Evolutionary conservation across 495 filamentous ascomycete species (phyloP).

Genomic region (Massariosphaeria phaeospora): DNA sequence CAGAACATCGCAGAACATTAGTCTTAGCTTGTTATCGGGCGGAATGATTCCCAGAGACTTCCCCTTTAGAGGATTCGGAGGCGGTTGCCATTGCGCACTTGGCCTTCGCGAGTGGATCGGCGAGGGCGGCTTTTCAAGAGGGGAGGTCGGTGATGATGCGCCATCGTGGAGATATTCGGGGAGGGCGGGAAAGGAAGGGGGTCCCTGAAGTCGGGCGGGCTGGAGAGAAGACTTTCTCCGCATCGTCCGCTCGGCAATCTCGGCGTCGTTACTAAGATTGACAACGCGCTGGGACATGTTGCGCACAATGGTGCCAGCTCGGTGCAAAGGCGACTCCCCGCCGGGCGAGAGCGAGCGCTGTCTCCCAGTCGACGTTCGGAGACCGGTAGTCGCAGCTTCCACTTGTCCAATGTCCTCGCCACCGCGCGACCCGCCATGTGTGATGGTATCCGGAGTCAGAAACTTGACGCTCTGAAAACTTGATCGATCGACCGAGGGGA

Average conservation of each 20-base stretch:
- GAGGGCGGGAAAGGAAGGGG: constrained; percentile 55
- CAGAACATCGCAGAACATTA: constrained; percentile 76
- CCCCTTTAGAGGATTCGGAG: constrained; percentile 79
- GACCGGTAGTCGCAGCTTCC: constrained; percentile 47
- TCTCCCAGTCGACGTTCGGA: constrained; percentile 46
- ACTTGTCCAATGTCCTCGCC: constrained; percentile 59
- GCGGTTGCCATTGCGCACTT: constrained; percentile 40
- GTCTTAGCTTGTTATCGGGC: constrained; percentile 67
- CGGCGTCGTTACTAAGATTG: constrained; percentile 87
- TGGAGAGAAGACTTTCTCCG: constrained; percentile 58
- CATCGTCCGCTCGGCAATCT: constrained; percentile 69
- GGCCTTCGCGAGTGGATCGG: constrained; percentile 9
- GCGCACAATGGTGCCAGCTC: constrained; percentile 87
- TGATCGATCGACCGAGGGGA: constrained; percentile 54
- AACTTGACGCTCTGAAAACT: constrained; percentile 58
- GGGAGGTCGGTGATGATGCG: constrained; percentile 45
- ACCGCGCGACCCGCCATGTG: constrained; percentile 47
- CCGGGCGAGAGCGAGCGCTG: constrained; percentile 60
- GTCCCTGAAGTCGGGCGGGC: constrained; percentile 50
- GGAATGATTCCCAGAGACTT: constrained; percentile 81
- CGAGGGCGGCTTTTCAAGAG: constrained; percentile 44
- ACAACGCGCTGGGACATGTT: constrained; percentile 98
- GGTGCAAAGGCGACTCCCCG: constrained; percentile 60
- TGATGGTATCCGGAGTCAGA: constrained; percentile 37
- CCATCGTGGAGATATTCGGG: constrained; percentile 53